Conservation (phyloP, 495 filamentous ascomycete genomes). For the Corynascus novoguineensis region DNA sequence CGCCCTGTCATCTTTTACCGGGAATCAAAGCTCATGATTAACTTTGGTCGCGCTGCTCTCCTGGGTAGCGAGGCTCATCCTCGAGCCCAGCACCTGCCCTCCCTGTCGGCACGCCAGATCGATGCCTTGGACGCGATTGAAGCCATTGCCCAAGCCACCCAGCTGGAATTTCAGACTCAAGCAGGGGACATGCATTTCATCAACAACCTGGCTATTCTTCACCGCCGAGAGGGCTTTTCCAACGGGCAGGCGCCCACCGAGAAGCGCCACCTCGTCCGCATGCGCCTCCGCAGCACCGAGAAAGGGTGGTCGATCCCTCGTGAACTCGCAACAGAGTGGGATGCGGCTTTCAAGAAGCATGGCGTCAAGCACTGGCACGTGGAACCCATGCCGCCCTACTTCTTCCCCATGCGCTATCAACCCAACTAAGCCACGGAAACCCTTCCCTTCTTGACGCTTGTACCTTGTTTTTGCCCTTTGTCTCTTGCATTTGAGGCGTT, state of each 20-base stretch:
- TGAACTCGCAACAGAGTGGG: slow-evolving; percentile 40
- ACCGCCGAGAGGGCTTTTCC: slow-evolving; percentile 58
- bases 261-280: slow-evolving; percentile 48
- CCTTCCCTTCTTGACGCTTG: not conserved
- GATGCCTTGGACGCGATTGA: slow-evolving; percentile 62
- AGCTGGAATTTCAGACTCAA: slow-evolving; percentile 47
- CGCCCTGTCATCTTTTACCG: slow-evolving; percentile 56
- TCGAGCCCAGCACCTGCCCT: slow-evolving; percentile 48
- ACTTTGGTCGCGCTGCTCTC: slow-evolving; percentile 55
- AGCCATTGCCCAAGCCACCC: slow-evolving; percentile 51
- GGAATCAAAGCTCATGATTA: slow-evolving; percentile 50
- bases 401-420: slow-evolving; percentile 43
- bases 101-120: slow-evolving; percentile 50
- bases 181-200: slow-evolving; percentile 69
- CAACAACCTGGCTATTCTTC: slow-evolving; percentile 68
- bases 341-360: slow-evolving; percentile 38
- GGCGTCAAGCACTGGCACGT: slow-evolving; percentile 44
- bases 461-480: not conserved
- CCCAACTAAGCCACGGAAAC: slow-evolving; percentile 35
- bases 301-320: slow-evolving; percentile 43
- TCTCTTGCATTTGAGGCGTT: slow-evolving; percentile 3
- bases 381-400: slow-evolving; percentile 47
- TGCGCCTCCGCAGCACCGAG: slow-evolving; percentile 43
- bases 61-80: slow-evolving; percentile 53
- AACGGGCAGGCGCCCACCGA: slow-evolving; percentile 39